Base-by-base conservation (phyloP, 75 land plant genomes). In the Picea sitchensis region DNA sequence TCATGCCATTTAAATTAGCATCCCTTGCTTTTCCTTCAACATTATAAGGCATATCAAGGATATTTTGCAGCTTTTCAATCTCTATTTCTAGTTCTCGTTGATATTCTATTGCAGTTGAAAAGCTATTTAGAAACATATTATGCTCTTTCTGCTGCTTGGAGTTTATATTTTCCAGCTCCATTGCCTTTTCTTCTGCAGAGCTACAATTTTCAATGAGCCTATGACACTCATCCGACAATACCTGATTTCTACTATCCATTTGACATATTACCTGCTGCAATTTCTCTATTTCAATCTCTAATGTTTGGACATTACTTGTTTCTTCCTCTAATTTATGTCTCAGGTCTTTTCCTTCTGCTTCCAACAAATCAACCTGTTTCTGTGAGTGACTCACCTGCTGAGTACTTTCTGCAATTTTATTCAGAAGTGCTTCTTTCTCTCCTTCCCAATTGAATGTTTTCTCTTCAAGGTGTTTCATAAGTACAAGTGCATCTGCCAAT, bases 261-360 rank as follows among this genome's bases (percentile, higher is more conserved):
- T 90, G 90, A 75, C 58, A 56, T 15, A 87, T 2, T 64, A 76
- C 57, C 38, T 76, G 80, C 58, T 77, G 81, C 64, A 86, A 64
- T 58, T 86, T 78, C 26, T 81, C 80, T 5, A 79, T 81, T 61
- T 87, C 85, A 63, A 79, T 69, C 58, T 85, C 67, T 76, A 82
- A 20, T 59, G 65, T 67, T 20, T 84, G 17, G 14, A 75, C 65
- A 20, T 84, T 81, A 23, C 82, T 72, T 32, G 74, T 76, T 63
- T 85, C 85, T 51, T 83, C 79, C 69, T 87, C 87, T 61, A 86
- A 57, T 64, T 79, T 81, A 61, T 68, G 57, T 73, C 77, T 80
- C 59, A 77, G 80, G 14, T 5, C 18, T 15, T 63, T 44, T 57
- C 56, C 56, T 77, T 84, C 85, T 76, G 65, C 83, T 61, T 82